phyloP scores from a whole-genome alignment of 2,329 filamentous ascomycete species.

The Emergomyces orientalis region DNA sequence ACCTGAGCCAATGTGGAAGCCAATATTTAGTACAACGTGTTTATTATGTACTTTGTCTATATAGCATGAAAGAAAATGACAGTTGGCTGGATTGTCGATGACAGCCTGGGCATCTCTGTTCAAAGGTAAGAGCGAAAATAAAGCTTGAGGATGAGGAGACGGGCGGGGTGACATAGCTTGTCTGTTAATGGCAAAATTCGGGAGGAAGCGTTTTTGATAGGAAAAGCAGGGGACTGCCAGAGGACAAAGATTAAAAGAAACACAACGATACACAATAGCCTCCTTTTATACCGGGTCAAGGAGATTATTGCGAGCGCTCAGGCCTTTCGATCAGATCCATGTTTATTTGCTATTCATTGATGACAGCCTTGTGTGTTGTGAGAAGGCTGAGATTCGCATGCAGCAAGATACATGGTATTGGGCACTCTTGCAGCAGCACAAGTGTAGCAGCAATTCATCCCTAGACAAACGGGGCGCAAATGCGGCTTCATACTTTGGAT shows the following conservation, averaged over 20 bases:
- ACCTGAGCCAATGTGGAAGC: conserved; percentile 8
- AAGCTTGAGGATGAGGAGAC: conserved; percentile 2
- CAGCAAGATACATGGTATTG: neutral
- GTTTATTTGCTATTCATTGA: neutral
- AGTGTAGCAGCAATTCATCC: neutral
- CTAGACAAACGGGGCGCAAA: neutral
- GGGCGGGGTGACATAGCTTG: neutral
- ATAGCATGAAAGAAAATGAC: conserved; percentile 6
- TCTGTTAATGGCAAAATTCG: neutral
- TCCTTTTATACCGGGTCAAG: neutral
- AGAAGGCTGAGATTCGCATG: neutral
- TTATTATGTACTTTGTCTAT: neutral
- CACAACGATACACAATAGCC: neutral
- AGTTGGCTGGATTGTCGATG: conserved; percentile 9
- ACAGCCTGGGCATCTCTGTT: conserved; percentile 2
- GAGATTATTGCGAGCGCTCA: neutral
- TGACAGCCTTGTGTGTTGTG: neutral
- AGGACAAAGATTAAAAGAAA: neutral
- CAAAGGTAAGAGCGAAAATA: conserved; percentile 10
- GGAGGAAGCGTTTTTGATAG: neutral
- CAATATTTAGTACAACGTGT: conserved; percentile 4
- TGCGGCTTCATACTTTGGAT: neutral
- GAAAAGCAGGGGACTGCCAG: neutral
- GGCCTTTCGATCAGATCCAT: neutral
- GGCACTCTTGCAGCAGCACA: neutral